A percentile compares a stretch with the other conserved stretches of the same genome.
phyloP scores from a whole-genome alignment of 148 eudicot species.

The Amaranthus cruentus region DNA sequence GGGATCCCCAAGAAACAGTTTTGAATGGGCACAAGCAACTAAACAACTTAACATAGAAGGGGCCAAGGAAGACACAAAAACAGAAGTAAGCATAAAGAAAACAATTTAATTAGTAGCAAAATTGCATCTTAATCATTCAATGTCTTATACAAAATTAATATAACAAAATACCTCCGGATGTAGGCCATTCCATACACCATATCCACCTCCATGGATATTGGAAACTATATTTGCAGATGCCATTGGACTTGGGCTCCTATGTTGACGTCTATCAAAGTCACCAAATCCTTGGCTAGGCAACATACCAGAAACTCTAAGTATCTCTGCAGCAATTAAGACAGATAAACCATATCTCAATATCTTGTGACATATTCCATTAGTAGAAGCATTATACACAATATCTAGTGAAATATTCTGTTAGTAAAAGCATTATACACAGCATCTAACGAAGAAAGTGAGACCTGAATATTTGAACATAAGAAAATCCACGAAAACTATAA shows the following conservation, averaged over 20 bases:
- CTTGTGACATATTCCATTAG: too few relatives aligned
- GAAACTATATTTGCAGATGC: constrained; percentile 77
- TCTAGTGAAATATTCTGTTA: too few relatives aligned
- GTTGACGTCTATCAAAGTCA: constrained; percentile 77
- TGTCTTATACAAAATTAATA: not conserved
- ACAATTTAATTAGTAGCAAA: not conserved
- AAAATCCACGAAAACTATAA: too few relatives aligned
- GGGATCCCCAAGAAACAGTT: too few relatives aligned
- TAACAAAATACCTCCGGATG: constrained; percentile 66
- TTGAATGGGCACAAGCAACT: not conserved
- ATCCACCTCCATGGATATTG: constrained; percentile 58
- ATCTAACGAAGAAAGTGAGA: too few relatives aligned
- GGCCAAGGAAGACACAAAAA: not conserved
- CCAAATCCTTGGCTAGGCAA: constrained; percentile 82
- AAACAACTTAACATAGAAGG: not conserved
- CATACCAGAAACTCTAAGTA: constrained; percentile 80
- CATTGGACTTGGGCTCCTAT: constrained; percentile 99
- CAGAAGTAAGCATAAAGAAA: not conserved
- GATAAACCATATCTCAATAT: too few relatives aligned
- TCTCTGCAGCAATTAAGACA: constrained; percentile 43
- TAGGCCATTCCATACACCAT: constrained; percentile 79
- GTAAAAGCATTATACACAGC: too few relatives aligned
- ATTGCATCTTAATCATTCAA: not conserved
- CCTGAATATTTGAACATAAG: too few relatives aligned
- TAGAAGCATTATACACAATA: too few relatives aligned